Evolutionary conservation across 306 rosid genomes (phyloP), one percentile per base, ranked within the genome.

Genomic region (Albizia julibrissin): DNA sequence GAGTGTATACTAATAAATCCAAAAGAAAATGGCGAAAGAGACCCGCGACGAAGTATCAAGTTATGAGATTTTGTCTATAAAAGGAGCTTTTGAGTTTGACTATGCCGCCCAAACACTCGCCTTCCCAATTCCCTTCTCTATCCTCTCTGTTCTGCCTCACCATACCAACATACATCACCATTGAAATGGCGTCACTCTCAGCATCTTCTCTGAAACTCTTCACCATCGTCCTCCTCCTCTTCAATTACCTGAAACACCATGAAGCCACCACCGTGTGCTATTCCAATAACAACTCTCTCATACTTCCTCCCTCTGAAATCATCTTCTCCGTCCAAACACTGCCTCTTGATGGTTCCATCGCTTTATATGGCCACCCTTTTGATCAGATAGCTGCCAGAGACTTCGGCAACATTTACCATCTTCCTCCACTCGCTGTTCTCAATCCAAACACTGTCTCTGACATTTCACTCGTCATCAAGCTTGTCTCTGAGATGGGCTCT

Each of bases 391-490:
- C 94, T 18, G 91, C 97, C 44, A 88, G 75, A 46, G 99, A 96
- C 86, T 96, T 96, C 75, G 99, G 99, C 70, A 92, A 90, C 85
- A 90, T 80, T 42, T 74, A 80, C 80, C 94, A 92, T 61, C 90
- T 80, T 54, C 90, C 87, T 71, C 99, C 98, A 39, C 82, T 88
- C 21, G 99, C 98, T 72, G 91, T 96, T 34, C 84, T 95, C 6
- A 82, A 92, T 83, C 99, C 98, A 14, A 89, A 87, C 85, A 78
- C 93, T 0, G 92, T 96, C 71, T 79, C 84, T 1, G 99, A 93
- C 84, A 91, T 96, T 22, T 93, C 98, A 46, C 47, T 69, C 67
- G 80, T 86, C 22, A 69, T 93, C 62, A 95, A 80, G 78, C 87
- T 85, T 74, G 19, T 95, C 26, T 92, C 40, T 44, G 75, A 90